Evolutionary conservation across 768 basidiomycete species (phyloP), one percentile per base, ranked within the genome.

Genomic region (Mycena polygramma): DNA sequence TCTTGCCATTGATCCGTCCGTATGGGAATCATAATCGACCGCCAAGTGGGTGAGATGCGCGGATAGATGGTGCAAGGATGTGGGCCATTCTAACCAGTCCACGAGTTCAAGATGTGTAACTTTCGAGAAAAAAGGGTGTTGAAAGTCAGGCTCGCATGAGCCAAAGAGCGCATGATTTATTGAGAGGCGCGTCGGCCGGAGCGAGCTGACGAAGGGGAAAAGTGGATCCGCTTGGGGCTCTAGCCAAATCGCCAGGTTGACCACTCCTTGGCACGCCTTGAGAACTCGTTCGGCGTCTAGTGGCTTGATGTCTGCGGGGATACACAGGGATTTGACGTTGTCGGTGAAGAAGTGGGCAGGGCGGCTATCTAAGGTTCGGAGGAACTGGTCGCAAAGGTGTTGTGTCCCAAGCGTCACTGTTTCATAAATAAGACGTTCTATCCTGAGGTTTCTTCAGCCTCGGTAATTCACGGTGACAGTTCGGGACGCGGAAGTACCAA

Each of bases 261-360:
- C 61, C 7, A 77, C 74, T 36, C 78, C 77, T 63, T 75, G 76
- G 59, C 76, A 78, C 46, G 68, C 75, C 46, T 68, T 61, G 22
- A 79, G 70, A 26, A 77, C 72, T 13, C 69, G 74, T 24, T 68
- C 49, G 17, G 76, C 74, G 36, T 57, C 70, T 15, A 60, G 30
- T n/a, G 49, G 57, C 9, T 64, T 48, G 35, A 78, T 75, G 61
- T 77, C 75, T 30, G 73, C 74, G 22, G 76, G 77, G 37, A 77
- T 74, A 57, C 78, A 78, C 7, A 79, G 71, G 8, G 76, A 78
- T 46, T 77, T 77, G 58, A 79, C 78, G 36, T 66, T 66, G n/a
- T 57, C 70, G 20, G 70, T 30, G 51, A 78, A 78, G 46, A 78
- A 77, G 26, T 69, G 69, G 15, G 68, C 36, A 8, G 75, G 74